These are phyloP conservation scores for Papiliotrema fonsecae DNA, from an alignment of 1,284 basidiomycete species.

Conservation along the genomic window DNA sequence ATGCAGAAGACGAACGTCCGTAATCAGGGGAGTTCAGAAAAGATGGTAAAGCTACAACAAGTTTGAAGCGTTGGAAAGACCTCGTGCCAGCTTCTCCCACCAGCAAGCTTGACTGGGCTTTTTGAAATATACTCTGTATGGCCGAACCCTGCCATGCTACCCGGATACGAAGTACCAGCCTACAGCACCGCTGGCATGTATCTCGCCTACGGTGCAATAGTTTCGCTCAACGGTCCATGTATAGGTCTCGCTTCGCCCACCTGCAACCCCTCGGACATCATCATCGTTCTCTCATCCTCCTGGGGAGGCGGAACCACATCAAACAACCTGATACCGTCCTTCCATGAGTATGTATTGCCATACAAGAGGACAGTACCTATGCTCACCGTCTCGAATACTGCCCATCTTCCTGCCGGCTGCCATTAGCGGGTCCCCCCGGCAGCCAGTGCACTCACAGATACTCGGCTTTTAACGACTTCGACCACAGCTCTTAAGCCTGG, in stretches of 20 bases:
- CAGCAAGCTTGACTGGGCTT: no score
- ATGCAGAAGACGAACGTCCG: no score
- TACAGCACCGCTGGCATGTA: no score
- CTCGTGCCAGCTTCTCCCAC: no score
- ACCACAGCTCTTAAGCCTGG: constrained; percentile 37
- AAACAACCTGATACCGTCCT: constrained; percentile 35
- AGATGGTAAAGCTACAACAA: no score
- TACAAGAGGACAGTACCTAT: constrained; percentile 9
- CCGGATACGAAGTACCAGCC: no score
- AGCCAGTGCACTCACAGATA: constrained; percentile 22
- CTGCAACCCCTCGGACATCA: constrained; percentile 25
- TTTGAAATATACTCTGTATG: no score
- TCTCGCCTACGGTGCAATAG: constrained; percentile 31
- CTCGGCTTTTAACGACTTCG: constrained; percentile 42
- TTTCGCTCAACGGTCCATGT: constrained; percentile 26
- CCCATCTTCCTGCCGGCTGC: constrained; percentile 37
- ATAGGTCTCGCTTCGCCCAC: constrained; percentile 24
- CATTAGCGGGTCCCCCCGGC: background rate
- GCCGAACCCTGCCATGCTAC: no score
- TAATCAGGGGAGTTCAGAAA: no score
- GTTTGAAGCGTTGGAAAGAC: no score
- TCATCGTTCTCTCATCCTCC: constrained; percentile 27
- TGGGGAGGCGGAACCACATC: constrained; percentile 31
- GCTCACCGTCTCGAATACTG: constrained; percentile 45
- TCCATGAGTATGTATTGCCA: constrained; percentile 4